Evolutionary conservation across 306 rosid species (phyloP), one percentile per base, ranked within the genome.

Genomic region (Malus asiatica): DNA sequence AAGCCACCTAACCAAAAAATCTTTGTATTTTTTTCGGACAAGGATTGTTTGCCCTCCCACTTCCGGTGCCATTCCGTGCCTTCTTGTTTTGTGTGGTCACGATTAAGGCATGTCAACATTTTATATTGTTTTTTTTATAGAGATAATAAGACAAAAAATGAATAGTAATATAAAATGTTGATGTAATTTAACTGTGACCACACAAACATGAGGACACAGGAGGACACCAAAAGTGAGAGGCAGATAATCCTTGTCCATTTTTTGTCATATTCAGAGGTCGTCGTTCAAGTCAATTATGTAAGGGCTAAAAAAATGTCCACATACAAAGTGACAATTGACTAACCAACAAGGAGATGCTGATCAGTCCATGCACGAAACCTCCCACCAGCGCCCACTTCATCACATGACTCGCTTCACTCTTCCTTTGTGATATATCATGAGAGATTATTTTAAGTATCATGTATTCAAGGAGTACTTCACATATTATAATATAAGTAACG

Each of bases 131-230:
- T 27, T 27, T 27, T 27, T 27, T 27, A 27, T 27, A 27, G 27
- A 27, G 0, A 27, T 27, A 27, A 27, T 27, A 27, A 27, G 27
- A 27, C 27, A 27, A 27, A 27, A 27, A 27, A 27, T 27, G 2
- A 27, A 27, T 27, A 27, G 0, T 27, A 27, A 27, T 27, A 27
- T 27, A 27, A 27, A 27, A 27, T 27, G 27, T 27, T 27, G 2
- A 27, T 27, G 27, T 27, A 1, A 27, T 27, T 27, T 27, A 27
- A 27, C 27, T 27, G 27, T 27, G 27, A 27, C 2, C 27, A 27
- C 27, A 27, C 27, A 27, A 27, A 27, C 27, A 27, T 0, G 0
- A 27, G 2, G 27, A 0, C 27, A 27, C 27, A 0, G 27, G 27
- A 27, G 2, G 27, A 2, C 0, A 27, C 27, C 2, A 27, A 27